Evolutionary conservation across 1,139 yeast species (phyloP).

Genomic region (Zygosaccharomyces sapae): DNA sequence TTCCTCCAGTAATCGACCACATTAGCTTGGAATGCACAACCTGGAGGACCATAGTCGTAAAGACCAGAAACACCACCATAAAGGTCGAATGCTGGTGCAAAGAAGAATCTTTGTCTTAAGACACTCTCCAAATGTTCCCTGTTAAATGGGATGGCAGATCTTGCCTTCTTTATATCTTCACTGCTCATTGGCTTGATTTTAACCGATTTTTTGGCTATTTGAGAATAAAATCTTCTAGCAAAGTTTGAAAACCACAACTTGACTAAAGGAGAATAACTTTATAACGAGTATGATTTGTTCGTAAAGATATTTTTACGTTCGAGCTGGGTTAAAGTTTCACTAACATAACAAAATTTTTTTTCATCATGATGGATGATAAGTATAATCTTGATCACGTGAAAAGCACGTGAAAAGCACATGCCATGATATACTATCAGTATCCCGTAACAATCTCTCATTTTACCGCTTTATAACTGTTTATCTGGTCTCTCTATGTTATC

Average conservation of each 20-base stretch:
- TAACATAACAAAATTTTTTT: conserved; percentile 2
- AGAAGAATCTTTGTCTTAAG: conserved; percentile 91
- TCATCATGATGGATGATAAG: neutral
- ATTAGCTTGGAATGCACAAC: conserved; percentile 96
- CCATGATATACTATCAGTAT: neutral
- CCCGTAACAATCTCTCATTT: neutral
- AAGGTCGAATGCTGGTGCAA: conserved; percentile 94
- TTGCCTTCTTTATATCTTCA: conserved; percentile 40
- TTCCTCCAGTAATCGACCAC: conserved; percentile 94
- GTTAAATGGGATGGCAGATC: conserved; percentile 49
- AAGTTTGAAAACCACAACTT: conserved; percentile 29
- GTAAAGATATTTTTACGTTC: neutral
- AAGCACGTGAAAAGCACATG: neutral
- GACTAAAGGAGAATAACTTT: conserved; percentile 6
- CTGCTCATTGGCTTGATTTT: conserved; percentile 32
- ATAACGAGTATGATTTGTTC: neutral
- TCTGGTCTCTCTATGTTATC: too few species aligned
- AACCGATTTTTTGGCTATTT: conserved; percentile 29
- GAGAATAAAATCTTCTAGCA: conserved; percentile 29
- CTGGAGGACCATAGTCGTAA: conserved; percentile 99
- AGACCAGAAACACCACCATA: conserved; percentile 98
- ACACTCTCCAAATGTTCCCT: conserved; percentile 89
- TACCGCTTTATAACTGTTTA: too few species aligned
- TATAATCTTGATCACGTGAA: neutral
- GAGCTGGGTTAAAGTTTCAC: neutral